Conservation (phyloP, 1,139 yeast genomes). For the Saccharomyces hybrid region DNA sequence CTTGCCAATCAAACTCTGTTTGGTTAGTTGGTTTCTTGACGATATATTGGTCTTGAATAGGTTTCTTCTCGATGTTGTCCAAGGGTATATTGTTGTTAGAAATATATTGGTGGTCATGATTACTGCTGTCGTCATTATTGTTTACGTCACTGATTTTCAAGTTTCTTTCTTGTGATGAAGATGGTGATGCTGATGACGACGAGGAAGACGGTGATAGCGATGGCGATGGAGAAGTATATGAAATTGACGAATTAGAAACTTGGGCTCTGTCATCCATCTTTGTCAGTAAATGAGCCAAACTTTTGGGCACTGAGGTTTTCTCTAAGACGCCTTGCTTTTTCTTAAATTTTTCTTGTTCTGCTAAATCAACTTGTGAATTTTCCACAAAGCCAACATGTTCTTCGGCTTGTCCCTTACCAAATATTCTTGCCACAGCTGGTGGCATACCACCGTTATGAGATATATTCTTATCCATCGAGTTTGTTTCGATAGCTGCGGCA, state of each 20-base stretch:
- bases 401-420: slow-evolving; percentile 28
- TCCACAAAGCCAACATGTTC: slow-evolving; percentile 30
- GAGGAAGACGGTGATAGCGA: background rate
- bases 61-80: background rate
- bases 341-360: slow-evolving; percentile 40
- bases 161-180: background rate
- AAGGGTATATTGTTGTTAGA: background rate
- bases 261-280: slow-evolving; percentile 14
- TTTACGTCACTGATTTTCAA: background rate
- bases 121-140: background rate
- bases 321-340: slow-evolving; percentile 42
- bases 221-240: background rate
- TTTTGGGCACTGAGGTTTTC: slow-evolving; percentile 42
- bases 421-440: slow-evolving; percentile 44
- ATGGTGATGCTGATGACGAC: background rate
- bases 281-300: slow-evolving; percentile 40
- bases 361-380: slow-evolving; percentile 34
- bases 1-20: slow-evolving; percentile 32
- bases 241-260: background rate
- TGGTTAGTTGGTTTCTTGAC: slow-evolving; percentile 30
- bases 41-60: slow-evolving; percentile 17
- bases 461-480: background rate
- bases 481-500: background rate
- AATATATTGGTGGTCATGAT: background rate
- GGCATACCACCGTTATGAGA: slow-evolving; percentile 40